phyloP scores from a whole-genome alignment of 495 filamentous ascomycete species.

The Bacidia rubella region DNA sequence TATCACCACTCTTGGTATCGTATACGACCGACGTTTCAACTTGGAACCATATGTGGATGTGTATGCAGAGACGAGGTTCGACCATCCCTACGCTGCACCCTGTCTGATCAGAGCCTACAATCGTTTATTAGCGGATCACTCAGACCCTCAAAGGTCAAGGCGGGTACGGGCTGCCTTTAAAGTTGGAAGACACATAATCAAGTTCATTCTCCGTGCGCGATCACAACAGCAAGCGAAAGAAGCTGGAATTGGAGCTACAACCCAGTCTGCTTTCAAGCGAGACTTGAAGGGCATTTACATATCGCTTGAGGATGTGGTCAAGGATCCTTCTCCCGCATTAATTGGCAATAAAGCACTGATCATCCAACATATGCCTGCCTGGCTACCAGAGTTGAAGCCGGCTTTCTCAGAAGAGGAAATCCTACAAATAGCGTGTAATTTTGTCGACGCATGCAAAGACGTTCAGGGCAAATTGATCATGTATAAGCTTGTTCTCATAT shows the following conservation, averaged over 20 bases:
- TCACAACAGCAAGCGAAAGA: slow-evolving; percentile 82
- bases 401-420: slow-evolving; percentile 74
- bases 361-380: slow-evolving; percentile 92
- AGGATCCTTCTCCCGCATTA: slow-evolving; percentile 64
- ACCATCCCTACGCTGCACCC: slow-evolving; percentile 87
- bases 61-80: slow-evolving; percentile 80
- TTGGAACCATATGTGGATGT: slow-evolving; percentile 78
- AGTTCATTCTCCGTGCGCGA: slow-evolving; percentile 85
- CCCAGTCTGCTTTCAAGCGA: slow-evolving; percentile 62
- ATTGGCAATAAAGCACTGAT: slow-evolving; percentile 90
- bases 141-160: slow-evolving; percentile 66
- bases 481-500: slow-evolving; percentile 84
- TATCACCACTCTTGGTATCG: slow-evolving; percentile 80
- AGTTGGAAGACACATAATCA: slow-evolving; percentile 81
- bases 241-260: slow-evolving; percentile 76
- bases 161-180: slow-evolving; percentile 87
- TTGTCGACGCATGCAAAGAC: slow-evolving; percentile 77
- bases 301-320: slow-evolving; percentile 77
- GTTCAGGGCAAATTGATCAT: slow-evolving; percentile 90
- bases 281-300: slow-evolving; percentile 82
- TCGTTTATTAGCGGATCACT: slow-evolving; percentile 61
- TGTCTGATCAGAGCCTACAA: slow-evolving; percentile 81
- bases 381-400: slow-evolving; percentile 76
- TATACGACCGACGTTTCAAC: slow-evolving; percentile 89
- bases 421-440: slow-evolving; percentile 77